Conservation (phyloP, 2,329 filamentous ascomycete genomes). For the Kalaharituber pfeilii region DNA sequence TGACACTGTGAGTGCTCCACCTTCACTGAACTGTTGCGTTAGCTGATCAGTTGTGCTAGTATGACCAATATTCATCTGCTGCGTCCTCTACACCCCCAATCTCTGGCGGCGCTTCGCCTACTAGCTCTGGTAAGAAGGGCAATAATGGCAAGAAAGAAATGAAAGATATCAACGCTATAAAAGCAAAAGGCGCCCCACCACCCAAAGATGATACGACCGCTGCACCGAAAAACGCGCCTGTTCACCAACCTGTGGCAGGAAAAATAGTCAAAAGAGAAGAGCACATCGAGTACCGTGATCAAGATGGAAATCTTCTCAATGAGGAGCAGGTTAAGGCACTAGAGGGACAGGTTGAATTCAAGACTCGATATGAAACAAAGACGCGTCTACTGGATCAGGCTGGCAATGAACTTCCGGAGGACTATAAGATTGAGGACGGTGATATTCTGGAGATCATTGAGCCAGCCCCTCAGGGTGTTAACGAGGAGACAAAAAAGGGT, state of each 20-base stretch:
- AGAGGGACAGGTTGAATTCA: constrained; percentile 84
- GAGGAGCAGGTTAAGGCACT: constrained; percentile 68
- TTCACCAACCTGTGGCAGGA: constrained; percentile 18
- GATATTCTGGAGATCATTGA: constrained; percentile 12
- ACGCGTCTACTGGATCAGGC: constrained; percentile 64
- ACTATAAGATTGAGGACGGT: constrained; percentile 5
- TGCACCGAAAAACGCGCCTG: constrained; percentile 17
- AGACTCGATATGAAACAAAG: constrained; percentile 89
- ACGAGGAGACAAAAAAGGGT: constrained; percentile 1
- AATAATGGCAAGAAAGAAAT: neutral
- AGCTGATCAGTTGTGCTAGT: neutral
- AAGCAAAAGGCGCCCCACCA: constrained; percentile 3
- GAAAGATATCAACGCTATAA: neutral
- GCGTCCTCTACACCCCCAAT: neutral
- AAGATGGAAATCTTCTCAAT: constrained; percentile 75
- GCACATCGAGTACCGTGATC: constrained; percentile 83
- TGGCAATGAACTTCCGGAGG: constrained; percentile 53
- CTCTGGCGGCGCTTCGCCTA: neutral
- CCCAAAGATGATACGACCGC: constrained; percentile 9
- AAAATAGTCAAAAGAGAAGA: constrained; percentile 46
- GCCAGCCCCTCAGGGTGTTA: neutral
- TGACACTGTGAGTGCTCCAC: constrained; percentile 54
- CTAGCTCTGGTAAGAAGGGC: neutral
- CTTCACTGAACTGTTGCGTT: neutral
- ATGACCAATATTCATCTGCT: neutral